A percentile compares a stretch with the other conserved stretches of the same genome.
phyloP scores from a whole-genome alignment of 1,139 yeast genomes.

The Debaryomyces robertsiae region DNA sequence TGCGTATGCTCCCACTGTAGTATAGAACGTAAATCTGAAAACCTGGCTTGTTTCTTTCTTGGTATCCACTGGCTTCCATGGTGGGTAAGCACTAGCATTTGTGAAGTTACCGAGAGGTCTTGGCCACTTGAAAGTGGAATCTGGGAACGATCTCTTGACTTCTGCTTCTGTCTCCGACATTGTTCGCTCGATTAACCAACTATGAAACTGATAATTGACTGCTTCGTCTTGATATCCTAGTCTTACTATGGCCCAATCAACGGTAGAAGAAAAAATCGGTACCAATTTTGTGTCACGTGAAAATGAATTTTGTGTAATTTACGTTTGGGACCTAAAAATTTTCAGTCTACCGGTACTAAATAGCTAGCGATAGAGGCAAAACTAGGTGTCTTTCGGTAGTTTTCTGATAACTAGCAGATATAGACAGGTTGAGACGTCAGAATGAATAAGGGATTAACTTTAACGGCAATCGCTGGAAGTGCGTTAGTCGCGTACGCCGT shows the following conservation, averaged over 20 bases:
- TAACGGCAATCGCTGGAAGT: slow-evolving; percentile 57
- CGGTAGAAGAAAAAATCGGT: slow-evolving; percentile 7
- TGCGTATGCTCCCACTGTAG: slow-evolving; percentile 51
- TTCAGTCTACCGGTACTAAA: slow-evolving; percentile 5
- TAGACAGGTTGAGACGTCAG: slow-evolving; percentile 7
- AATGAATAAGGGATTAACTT: slow-evolving; percentile 47
- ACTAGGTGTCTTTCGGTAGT: neutral
- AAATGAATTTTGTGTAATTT: slow-evolving; percentile 6
- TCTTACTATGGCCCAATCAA: slow-evolving; percentile 22
- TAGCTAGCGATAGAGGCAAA: neutral
- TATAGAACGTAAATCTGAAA: slow-evolving; percentile 44
- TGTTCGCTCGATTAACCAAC: slow-evolving; percentile 1
- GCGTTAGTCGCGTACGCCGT: slow-evolving; percentile 73
- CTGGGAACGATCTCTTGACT: slow-evolving; percentile 28
- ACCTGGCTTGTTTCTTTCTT: slow-evolving; percentile 43
- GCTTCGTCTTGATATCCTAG: neutral
- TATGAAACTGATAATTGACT: slow-evolving; percentile 1
- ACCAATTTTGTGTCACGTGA: slow-evolving; percentile 2
- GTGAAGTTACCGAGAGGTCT: slow-evolving; percentile 45
- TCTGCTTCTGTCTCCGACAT: slow-evolving; percentile 24
- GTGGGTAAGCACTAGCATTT: slow-evolving; percentile 46
- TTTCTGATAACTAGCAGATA: slow-evolving; percentile 1
- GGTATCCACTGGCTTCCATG: slow-evolving; percentile 49
- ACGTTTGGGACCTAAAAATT: slow-evolving; percentile 9
- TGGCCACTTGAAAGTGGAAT: slow-evolving; percentile 46